Conservation (phyloP, 1,284 basidiomycete species). For the Coniferiporia weirii region DNA sequence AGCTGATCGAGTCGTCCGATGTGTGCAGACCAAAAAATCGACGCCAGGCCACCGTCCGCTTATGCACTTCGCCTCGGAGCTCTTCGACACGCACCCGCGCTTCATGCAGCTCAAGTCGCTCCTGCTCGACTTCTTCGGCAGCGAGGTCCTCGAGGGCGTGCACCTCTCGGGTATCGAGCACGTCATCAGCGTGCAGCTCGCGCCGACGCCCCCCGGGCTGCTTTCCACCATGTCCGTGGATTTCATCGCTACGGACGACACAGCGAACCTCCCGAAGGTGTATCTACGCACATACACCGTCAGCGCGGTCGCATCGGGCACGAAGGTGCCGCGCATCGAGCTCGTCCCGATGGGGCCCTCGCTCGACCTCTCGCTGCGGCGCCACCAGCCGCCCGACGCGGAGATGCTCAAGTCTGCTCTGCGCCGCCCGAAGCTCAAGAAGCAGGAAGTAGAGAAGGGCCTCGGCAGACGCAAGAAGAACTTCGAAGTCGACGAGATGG, state of each 20-base stretch:
- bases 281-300: constrained; percentile 89
- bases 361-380: constrained; percentile 78
- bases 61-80: constrained; percentile 92
- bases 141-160: constrained; percentile 79
- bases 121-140: constrained; percentile 87
- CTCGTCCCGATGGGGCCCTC: constrained; percentile 89
- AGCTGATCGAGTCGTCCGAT: not conserved
- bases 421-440: constrained; percentile 82
- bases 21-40: constrained; percentile 72
- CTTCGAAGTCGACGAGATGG: constrained; percentile 97
- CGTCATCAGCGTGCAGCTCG: constrained; percentile 83
- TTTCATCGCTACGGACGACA: constrained; percentile 29
- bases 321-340: constrained; percentile 74
- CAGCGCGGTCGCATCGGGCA: constrained; percentile 70
- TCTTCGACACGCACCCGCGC: constrained; percentile 89
- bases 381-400: constrained; percentile 70
- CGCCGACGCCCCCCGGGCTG: constrained; percentile 53
- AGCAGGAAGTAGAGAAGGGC: constrained; percentile 79
- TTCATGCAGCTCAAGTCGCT: constrained; percentile 92
- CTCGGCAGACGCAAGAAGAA: constrained; percentile 94
- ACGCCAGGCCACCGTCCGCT: constrained; percentile 89
- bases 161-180: constrained; percentile 86
- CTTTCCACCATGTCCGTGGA: constrained; percentile 34
- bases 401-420: constrained; percentile 81
- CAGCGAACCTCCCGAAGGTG: constrained; percentile 65